Base-by-base conservation (phyloP, 2,329 filamentous ascomycete species). In the Sporothrix luriei region DNA sequence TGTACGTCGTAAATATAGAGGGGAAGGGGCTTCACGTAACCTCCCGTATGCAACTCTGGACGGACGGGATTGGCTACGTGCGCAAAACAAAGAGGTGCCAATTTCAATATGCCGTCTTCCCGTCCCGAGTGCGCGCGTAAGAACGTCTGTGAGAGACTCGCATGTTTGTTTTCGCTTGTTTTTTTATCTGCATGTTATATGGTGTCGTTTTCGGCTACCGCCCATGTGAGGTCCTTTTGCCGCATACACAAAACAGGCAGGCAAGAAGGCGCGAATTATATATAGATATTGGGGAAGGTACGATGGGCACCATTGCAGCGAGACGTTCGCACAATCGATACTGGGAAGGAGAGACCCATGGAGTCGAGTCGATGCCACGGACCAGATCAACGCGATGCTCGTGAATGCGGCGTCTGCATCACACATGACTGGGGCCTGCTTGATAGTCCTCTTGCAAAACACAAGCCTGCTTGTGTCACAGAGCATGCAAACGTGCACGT, bases 401-500 rank as follows among this genome's bases (percentile, higher is more conserved):
- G 51, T 14, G 11, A 16, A 16, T 16, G 11, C 10, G 10, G 1
- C 14, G 10, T 43, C 14, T 10, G 40, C 40, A 13, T 3, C 14
- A 7, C 33, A 33, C 33, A 33, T 1, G 29, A 43, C 10, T 16
- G 11, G 11, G 10, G 40, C 40, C 40, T 43, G 33, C 40, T 43
- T 16, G 40, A 43, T 11, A 38, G 57, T n/a, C 57, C 16, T 38
- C 57, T 26, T 19, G 13, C 5, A 24, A 43, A 33, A n/a, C 3
- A 61, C 5, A 38, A n/a, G 16, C n/a, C 57, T 40, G n/a, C 38
- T 21, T 46, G 13, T 13, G 57, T 43, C 43, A 49, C 61, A 49
- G 61, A 24, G 33, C 43, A 49, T 64, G 61, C 43, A 64, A 64
- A 64, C 43, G 43, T 64, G 14, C 46, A 26, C 46, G 57, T 62